Evolutionary conservation across 345 rosid genomes (phyloP).

Genomic region (Pistacia integerrima): DNA sequence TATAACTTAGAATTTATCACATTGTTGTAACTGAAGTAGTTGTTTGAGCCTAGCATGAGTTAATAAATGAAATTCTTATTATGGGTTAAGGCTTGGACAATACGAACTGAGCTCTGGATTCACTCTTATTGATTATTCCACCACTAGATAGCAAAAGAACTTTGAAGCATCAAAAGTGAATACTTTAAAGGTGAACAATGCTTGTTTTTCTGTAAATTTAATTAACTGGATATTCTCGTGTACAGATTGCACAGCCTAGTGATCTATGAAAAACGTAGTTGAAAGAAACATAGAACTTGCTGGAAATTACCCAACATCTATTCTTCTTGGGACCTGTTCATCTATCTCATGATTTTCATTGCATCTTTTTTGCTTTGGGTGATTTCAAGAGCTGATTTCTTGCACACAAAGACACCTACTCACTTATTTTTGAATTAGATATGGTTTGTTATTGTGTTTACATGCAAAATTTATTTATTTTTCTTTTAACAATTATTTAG

Average conservation of each 20-base stretch:
- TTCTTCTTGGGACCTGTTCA: constrained; percentile 4
- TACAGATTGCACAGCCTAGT: not conserved
- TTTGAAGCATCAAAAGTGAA: not conserved
- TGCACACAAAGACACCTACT: not conserved
- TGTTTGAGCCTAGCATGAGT: not conserved
- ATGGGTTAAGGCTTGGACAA: not conserved
- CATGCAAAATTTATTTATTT: not conserved
- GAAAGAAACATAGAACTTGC: constrained; percentile 1
- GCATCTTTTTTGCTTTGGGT: constrained; percentile 11
- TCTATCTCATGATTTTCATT: constrained; percentile 7
- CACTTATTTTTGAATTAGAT: not conserved
- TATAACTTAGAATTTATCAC: not conserved
- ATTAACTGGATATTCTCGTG: not conserved
- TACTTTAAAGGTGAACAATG: not conserved
- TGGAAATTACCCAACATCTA: not conserved
- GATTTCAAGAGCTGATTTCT: constrained; percentile 17
- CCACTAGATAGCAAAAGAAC: not conserved
- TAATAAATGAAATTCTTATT: not conserved
- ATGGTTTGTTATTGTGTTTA: not conserved
- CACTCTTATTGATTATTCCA: too few species aligned
- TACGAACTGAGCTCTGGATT: not conserved
- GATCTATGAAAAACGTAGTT: not conserved
- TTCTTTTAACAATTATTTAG: constrained; percentile 1
- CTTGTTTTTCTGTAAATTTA: not conserved
- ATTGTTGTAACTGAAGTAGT: not conserved